Evolutionary conservation across 139 green algal species (phyloP).

Genomic region (Marvania coccoides): DNA sequence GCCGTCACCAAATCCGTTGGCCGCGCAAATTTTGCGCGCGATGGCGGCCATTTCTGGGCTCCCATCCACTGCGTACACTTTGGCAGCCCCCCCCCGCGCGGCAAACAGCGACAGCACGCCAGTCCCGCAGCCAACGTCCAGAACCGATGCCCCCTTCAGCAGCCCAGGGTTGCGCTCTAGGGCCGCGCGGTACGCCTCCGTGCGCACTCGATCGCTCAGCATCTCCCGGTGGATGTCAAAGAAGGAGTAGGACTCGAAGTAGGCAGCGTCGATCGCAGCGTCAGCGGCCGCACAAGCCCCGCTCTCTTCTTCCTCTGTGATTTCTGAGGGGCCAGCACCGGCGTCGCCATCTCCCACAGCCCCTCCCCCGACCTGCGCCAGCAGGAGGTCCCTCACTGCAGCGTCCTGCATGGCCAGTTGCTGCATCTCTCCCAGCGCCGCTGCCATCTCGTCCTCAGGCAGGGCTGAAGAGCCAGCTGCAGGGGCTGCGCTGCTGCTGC

Average conservation of each 20-base stretch:
- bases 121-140: conserved; percentile 94
- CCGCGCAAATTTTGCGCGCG: conserved; percentile 35
- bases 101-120: conserved; percentile 94
- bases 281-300: background rate
- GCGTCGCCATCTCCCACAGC: background rate
- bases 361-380: background rate
- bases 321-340: background rate
- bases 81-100: conserved; percentile 56
- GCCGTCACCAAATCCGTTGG: conserved; percentile 32
- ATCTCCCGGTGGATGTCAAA: conserved; percentile 93
- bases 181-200: conserved; percentile 68
- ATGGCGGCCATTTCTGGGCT: conserved; percentile 49
- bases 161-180: conserved; percentile 71
- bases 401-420: too few species aligned
- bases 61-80: conserved; percentile 60
- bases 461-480: background rate
- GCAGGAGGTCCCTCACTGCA: conserved; percentile 2
- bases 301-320: background rate
- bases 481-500: background rate
- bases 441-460: background rate
- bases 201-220: conserved; percentile 76
- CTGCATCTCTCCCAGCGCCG: background rate
- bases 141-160: conserved; percentile 54
- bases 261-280: conserved; percentile 54
- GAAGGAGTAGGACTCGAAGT: conserved; percentile 84